These are phyloP conservation scores for Colletotrichum cuscutae DNA, from an alignment of 2,329 filamentous ascomycete species.

Conservation along the genomic window DNA sequence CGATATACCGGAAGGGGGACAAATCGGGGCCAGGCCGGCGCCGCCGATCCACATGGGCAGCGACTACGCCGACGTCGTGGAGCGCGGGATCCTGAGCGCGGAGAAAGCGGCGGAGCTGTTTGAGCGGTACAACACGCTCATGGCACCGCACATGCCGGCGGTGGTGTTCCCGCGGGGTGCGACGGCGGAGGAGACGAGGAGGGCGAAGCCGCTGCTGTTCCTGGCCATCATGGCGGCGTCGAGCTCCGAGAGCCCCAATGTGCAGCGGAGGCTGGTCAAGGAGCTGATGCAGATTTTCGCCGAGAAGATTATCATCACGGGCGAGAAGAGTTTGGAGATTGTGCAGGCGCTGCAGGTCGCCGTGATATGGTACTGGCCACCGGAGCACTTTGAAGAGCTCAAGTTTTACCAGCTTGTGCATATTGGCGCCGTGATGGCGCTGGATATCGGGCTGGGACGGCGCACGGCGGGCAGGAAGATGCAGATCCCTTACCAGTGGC, in stretches of 20 bases:
- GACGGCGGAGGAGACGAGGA: constrained; percentile 65
- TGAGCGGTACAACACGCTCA: constrained; percentile 66
- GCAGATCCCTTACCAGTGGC: constrained; percentile 45
- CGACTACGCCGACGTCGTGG: constrained; percentile 62
- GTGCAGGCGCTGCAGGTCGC: constrained; percentile 81
- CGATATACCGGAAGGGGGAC: constrained; percentile 2
- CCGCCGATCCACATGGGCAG: constrained; percentile 31
- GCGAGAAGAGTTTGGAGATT: constrained; percentile 84
- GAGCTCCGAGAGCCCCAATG: constrained; percentile 63
- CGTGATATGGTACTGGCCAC: constrained; percentile 87
- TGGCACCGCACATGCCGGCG: constrained; percentile 70
- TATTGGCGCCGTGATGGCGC: constrained; percentile 81
- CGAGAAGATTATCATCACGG: constrained; percentile 77
- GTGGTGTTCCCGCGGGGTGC: constrained; percentile 68
- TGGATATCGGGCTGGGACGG: constrained; percentile 82
- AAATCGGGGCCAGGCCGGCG: constrained; percentile 14
- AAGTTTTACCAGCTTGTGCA: constrained; percentile 92
- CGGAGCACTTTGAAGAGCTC: constrained; percentile 84
- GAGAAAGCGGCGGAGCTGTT: constrained; percentile 67
- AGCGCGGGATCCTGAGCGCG: constrained; percentile 67
- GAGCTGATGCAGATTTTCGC: constrained; percentile 80
- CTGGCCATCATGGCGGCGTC: constrained; percentile 76
- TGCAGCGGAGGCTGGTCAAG: constrained; percentile 71
- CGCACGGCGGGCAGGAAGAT: constrained; percentile 39
- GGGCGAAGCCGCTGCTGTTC: constrained; percentile 73